These are phyloP conservation scores for Cladosporium sp. DNA, from an alignment of 2,329 filamentous ascomycete species.

Conservation along the genomic window DNA sequence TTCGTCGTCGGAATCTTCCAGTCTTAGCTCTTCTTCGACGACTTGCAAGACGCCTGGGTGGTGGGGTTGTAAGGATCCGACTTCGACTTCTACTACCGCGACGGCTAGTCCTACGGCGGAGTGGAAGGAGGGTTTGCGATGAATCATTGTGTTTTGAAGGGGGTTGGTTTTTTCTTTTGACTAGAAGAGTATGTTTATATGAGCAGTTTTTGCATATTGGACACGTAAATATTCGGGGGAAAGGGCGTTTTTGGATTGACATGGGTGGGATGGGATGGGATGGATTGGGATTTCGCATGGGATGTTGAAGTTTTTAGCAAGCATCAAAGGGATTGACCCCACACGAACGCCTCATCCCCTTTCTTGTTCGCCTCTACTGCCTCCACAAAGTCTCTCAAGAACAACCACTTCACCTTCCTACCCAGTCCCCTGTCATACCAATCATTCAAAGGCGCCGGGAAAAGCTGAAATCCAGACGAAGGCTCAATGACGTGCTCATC, in stretches of 20 bases:
- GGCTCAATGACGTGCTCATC: constrained; percentile 29
- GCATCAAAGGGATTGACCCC: constrained; percentile 16
- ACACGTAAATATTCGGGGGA: too few species aligned
- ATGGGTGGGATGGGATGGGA: too few species aligned
- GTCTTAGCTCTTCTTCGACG: constrained; percentile 27
- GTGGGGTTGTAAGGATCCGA: constrained; percentile 60
- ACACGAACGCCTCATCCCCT: constrained; percentile 19
- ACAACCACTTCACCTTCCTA: constrained; percentile 34
- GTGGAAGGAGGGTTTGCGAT: neutral
- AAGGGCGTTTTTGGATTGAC: too few species aligned
- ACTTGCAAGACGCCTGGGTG: constrained; percentile 60
- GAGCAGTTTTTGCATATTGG: too few species aligned
- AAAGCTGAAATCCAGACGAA: constrained; percentile 32
- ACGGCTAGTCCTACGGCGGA: neutral
- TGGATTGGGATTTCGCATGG: too few species aligned
- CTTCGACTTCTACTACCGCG: constrained; percentile 28
- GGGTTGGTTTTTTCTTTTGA: neutral
- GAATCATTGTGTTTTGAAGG: too few species aligned
- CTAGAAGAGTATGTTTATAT: too few species aligned
- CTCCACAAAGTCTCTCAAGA: constrained; percentile 47
- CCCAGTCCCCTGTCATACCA: constrained; percentile 28
- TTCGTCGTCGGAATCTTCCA: neutral
- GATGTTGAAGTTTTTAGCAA: too few species aligned
- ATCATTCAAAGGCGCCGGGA: constrained; percentile 32
- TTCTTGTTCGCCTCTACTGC: constrained; percentile 33